Evolutionary conservation across 495 filamentous ascomycete genomes (phyloP), one percentile per base, ranked within the genome.

Genomic region (Arthonia radiata): DNA sequence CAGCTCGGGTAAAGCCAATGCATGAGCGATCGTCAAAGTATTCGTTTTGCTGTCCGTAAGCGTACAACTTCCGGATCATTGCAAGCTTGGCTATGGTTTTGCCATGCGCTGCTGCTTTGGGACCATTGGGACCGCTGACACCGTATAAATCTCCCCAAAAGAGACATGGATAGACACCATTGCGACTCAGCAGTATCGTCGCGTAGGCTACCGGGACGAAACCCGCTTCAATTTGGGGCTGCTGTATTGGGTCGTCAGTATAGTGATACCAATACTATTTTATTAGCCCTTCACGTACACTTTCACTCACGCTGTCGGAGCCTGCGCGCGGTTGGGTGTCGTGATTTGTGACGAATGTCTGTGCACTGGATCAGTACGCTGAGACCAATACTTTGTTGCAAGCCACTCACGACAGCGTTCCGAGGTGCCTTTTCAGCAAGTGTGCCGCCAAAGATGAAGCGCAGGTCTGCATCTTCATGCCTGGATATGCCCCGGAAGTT

Each of bases 131-230:
- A 7, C 47, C 59, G 32, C 54, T 44, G 32, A 71, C 65, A n/a
- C 72, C 71, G 40, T 75, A 79, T 6, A 79, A 35, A 35, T 81
- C 73, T 17, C 72, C 72, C 39, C 70, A 79, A 41, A 73, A 81
- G 27, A 76, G 36, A 34, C 70, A 78, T 0, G 73, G 73, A 31
- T 68, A 69, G n/a, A n/a, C n/a, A 18, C 72, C 71, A 8, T 53
- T 43, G 19, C 52, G 40, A 13, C 69, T 65, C 12, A 78, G 60
- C 10, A 79, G 62, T 30, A 76, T 77, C 25, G 52, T 44, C 12
- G 42, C 28, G 30, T 53, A 50, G n/a, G 46, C 50, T 13, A 53
- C 34, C 2, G 44, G 32, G 28, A 49, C 50, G 33, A 52, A 47
- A 26, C 36, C 39, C 7, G 32, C 31, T 26, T 42, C 35, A 23